Conservation (phyloP, 2,329 filamentous ascomycete species). For the Byssothecium circinans region DNA sequence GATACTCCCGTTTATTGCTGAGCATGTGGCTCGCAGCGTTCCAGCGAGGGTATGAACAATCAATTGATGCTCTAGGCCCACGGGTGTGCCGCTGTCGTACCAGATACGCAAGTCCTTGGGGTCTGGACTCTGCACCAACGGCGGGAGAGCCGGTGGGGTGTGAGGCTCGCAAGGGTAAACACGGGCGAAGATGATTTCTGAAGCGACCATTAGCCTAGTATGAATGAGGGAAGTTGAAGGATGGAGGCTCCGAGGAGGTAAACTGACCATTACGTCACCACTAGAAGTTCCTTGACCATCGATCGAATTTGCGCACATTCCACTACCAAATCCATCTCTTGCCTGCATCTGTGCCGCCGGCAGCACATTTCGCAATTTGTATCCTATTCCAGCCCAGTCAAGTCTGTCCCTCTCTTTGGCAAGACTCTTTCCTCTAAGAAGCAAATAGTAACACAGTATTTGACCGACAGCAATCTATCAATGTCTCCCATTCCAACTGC, state of each 20-base stretch:
- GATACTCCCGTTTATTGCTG: slow-evolving; percentile 52
- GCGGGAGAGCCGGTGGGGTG: slow-evolving; percentile 53
- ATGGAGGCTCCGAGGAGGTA: background rate
- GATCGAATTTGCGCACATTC: slow-evolving; percentile 41
- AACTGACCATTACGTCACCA: slow-evolving; percentile 30
- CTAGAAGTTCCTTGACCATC: slow-evolving; percentile 25
- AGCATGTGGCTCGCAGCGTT: slow-evolving; percentile 50
- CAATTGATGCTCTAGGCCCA: no score
- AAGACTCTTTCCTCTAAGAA: no score
- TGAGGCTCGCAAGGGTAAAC: no score
- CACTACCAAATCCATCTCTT: slow-evolving; percentile 45
- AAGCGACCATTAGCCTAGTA: background rate
- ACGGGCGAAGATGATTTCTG: slow-evolving; percentile 48
- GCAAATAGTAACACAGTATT: no score
- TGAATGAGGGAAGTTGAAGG: background rate
- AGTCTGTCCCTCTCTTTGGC: no score
- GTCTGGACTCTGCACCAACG: slow-evolving; percentile 55
- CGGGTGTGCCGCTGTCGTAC: slow-evolving; percentile 64
- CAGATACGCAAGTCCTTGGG: slow-evolving; percentile 58
- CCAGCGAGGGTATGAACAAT: slow-evolving; percentile 45
- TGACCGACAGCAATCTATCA: no score
- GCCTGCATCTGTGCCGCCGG: slow-evolving; percentile 22
- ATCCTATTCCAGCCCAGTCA: slow-evolving; percentile 16
- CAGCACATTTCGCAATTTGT: slow-evolving; percentile 17
- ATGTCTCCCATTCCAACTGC: no score